phyloP scores from a whole-genome alignment of 1,284 basidiomycete species.

The Marasmius sp. region DNA sequence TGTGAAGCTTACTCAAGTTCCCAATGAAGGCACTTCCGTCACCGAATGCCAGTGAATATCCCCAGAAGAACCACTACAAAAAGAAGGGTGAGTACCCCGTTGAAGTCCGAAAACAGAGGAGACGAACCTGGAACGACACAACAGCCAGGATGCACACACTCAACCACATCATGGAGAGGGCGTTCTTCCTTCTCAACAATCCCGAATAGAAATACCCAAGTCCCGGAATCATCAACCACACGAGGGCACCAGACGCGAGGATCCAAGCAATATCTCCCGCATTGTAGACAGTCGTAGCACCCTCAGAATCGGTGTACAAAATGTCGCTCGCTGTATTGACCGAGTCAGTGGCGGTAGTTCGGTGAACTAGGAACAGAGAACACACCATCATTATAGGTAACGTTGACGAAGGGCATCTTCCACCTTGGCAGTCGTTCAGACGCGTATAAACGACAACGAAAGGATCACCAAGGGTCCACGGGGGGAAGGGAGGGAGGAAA shows the following conservation, averaged over 20 bases:
- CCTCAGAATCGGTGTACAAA: conserved; percentile 32
- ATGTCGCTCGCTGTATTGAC: conserved; percentile 34
- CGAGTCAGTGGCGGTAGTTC: neutral
- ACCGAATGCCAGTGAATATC: conserved; percentile 71
- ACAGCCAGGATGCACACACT: conserved; percentile 77
- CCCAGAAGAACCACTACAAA: conserved; percentile 73
- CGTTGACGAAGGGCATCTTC: neutral
- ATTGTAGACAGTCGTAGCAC: conserved; percentile 50
- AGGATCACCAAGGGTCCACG: neutral
- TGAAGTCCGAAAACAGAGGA: neutral
- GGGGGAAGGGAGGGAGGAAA: neutral
- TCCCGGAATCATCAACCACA: conserved; percentile 93
- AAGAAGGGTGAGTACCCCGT: conserved; percentile 27
- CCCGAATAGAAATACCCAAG: conserved; percentile 92
- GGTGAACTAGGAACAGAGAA: neutral
- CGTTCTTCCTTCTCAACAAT: conserved; percentile 81
- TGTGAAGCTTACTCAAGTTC: conserved; percentile 53
- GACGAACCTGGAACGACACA: conserved; percentile 68
- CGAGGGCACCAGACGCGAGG: conserved; percentile 68
- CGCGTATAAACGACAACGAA: neutral
- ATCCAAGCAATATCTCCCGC: conserved; percentile 83
- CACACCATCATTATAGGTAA: neutral
- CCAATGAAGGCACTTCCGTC: conserved; percentile 63
- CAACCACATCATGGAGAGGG: conserved; percentile 89
- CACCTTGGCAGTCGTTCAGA: neutral